Conservation (phyloP, 225 moss, liverwort and hornwort species). For the Pseudoscleropodium purum region DNA sequence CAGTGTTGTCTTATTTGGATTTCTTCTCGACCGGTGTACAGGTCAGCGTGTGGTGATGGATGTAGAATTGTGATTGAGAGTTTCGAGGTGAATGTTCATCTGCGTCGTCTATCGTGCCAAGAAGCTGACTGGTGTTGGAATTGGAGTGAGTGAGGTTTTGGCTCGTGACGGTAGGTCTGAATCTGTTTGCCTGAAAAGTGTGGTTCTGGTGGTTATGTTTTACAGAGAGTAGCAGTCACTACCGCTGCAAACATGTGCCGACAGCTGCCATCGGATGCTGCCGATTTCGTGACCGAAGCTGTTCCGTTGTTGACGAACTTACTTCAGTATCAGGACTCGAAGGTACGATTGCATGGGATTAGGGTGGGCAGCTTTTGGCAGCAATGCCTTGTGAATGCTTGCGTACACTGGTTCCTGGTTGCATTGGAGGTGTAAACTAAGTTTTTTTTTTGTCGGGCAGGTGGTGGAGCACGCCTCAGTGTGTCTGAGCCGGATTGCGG, state of each 20-base stretch:
- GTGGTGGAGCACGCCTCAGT: constrained; percentile 98
- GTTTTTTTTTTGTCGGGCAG: constrained; percentile 15
- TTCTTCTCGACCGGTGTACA: constrained; percentile 99
- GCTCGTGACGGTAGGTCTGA: neutral
- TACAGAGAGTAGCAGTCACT: constrained; percentile 92
- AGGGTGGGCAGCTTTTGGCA: neutral
- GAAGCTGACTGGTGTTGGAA: neutral
- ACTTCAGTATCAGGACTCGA: constrained; percentile 94
- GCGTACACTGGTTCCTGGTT: neutral
- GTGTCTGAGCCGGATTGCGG: constrained; percentile 89
- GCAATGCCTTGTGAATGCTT: neutral
- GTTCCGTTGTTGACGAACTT: constrained; percentile 89
- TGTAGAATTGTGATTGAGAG: neutral
- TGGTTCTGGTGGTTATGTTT: neutral
- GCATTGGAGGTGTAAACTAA: neutral
- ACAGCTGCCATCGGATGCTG: constrained; percentile 95
- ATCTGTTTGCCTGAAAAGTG: neutral
- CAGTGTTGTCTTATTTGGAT: constrained; percentile 90
- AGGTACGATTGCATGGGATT: constrained; percentile 35
- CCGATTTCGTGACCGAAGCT: constrained; percentile 87
- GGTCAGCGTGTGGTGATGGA: constrained; percentile 25
- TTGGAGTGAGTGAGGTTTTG: neutral
- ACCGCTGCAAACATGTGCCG: constrained; percentile 98
- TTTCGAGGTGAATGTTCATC: neutral
- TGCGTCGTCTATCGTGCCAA: neutral